These are phyloP conservation scores for Fragilariopsis cylindrus DNA, from an alignment of 108 stramenopile genomes.

Conservation along the genomic window DNA sequence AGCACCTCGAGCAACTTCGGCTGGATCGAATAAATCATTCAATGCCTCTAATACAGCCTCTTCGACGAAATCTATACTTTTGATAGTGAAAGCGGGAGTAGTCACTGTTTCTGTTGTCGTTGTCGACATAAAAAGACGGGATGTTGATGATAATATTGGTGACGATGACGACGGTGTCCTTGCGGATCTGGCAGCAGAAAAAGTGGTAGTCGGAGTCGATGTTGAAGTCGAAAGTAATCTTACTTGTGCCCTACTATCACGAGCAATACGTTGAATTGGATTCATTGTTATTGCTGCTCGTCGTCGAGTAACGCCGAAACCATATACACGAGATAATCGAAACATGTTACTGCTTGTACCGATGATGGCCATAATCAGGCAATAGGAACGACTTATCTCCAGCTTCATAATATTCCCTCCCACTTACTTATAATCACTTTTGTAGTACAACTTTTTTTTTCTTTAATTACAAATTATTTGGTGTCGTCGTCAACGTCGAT, in stretches of 20 bases:
- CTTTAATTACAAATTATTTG: too few species aligned
- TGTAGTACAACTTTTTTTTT: too few species aligned
- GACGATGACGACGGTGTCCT: not conserved
- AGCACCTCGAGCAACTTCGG: slow-evolving; percentile 64
- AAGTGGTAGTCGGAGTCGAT: not conserved
- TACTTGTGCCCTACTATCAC: not conserved
- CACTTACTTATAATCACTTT: too few species aligned
- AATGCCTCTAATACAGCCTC: slow-evolving; percentile 61
- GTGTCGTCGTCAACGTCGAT: too few species aligned
- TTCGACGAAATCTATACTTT: slow-evolving; percentile 56
- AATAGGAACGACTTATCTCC: not conserved
- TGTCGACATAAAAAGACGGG: slow-evolving; percentile 7
- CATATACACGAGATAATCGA: slow-evolving; percentile 8
- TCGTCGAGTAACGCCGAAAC: slow-evolving; percentile 14
- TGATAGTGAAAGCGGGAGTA: slow-evolving; percentile 16
- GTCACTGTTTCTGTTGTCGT: slow-evolving; percentile 19
- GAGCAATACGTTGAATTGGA: too few species aligned
- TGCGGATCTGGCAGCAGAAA: not conserved
- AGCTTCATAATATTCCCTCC: slow-evolving; percentile 10
- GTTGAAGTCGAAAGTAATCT: not conserved
- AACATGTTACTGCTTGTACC: slow-evolving; percentile 5
- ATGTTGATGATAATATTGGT: not conserved
- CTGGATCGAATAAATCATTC: slow-evolving; percentile 77
- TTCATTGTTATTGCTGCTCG: not conserved
- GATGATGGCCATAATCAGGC: slow-evolving; percentile 13